A percentile compares a stretch with the other conserved stretches of the same genome.
Conservation (phyloP, 768 basidiomycete species). For the Gautieria morchelliformis region DNA sequence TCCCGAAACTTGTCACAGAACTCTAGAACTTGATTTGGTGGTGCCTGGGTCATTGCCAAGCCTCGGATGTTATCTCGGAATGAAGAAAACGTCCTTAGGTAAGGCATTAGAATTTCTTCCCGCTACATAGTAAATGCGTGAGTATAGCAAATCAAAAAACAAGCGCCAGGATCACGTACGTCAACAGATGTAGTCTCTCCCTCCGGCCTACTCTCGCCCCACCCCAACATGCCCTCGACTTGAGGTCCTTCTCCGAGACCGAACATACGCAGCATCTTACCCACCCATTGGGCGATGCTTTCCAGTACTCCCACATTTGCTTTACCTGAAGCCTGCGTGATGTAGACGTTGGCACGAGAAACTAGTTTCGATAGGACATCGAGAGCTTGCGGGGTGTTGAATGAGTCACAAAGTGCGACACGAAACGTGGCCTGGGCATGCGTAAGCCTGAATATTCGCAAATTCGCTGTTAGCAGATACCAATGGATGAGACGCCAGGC, state of each 20-base stretch:
- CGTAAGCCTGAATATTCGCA: not conserved
- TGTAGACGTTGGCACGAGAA: slow-evolving; percentile 80
- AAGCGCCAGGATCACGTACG: slow-evolving; percentile 17
- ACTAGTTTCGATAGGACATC: slow-evolving; percentile 71
- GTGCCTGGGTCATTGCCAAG: slow-evolving; percentile 64
- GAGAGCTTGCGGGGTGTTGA: slow-evolving; percentile 86
- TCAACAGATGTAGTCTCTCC: slow-evolving; percentile 24
- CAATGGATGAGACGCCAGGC: slow-evolving; percentile 8
- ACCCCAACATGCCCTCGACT: slow-evolving; percentile 52
- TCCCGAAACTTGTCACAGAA: slow-evolving; percentile 89
- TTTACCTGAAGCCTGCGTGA: slow-evolving; percentile 44
- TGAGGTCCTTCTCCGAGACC: slow-evolving; percentile 66
- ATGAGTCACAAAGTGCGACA: slow-evolving; percentile 86
- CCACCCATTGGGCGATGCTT: slow-evolving; percentile 36
- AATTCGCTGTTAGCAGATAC: slow-evolving; percentile 9
- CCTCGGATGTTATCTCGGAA: slow-evolving; percentile 88
- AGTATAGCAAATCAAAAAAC: not conserved
- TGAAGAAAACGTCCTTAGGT: slow-evolving; percentile 70
- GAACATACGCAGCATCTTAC: slow-evolving; percentile 54
- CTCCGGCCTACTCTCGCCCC: slow-evolving; percentile 57
- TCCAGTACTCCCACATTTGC: slow-evolving; percentile 57
- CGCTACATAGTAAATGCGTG: slow-evolving; percentile 35
- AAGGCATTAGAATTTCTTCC: slow-evolving; percentile 83
- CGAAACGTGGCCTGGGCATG: slow-evolving; percentile 71
- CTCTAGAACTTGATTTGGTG: slow-evolving; percentile 71